Base-by-base conservation (phyloP, 257 asterid genomes). In the Ilex asprella region DNA sequence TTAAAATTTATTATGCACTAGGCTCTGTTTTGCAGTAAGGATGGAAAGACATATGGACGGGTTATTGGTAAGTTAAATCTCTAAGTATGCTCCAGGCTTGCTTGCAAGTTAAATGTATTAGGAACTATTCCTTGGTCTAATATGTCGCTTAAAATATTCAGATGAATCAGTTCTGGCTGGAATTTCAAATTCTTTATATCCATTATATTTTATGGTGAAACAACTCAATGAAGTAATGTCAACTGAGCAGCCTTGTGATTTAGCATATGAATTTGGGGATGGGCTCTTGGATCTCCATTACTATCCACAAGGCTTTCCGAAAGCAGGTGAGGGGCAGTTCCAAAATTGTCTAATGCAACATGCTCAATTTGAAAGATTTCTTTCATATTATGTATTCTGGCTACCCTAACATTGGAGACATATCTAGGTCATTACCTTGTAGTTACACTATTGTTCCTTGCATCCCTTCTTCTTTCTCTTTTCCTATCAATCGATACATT, bases 241-340 rank as follows among this genome's bases (percentile, higher is more conserved):
- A 51, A 89, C 97, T 31, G 97, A 89, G 75, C 77, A 86, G 63
- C 95, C 97, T 54, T 89, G 97, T 81, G 97, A 89, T 67, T 83
- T 89, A 15, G 89, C 94, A 1, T 89, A 86, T 63, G 91, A 84
- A 76, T 85, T 89, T 62, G 95, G 94, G 60, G 94, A 81, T 29
- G 95, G 97, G 53, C 74, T 78, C 44, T 65, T 82, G 58, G 73
- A 78, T 70, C 81, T 89, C 61, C 74, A 82, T 9, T 81, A 76
- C 72, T 84, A 73, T 58, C 95, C 95, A 5, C 66, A 60, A 52
- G 94, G 78, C 61, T 89, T 84, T 68, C 97, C 95, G 8, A 76
- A 79, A 63, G 88, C 97, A 81, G 95, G 97, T 89, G 49, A 12
- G 71, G 30, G 54, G 35, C 63, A 63, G 54, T 60, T 47, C 6